Base-by-base conservation (phyloP, 345 rosid genomes). In the Acer campestre region DNA sequence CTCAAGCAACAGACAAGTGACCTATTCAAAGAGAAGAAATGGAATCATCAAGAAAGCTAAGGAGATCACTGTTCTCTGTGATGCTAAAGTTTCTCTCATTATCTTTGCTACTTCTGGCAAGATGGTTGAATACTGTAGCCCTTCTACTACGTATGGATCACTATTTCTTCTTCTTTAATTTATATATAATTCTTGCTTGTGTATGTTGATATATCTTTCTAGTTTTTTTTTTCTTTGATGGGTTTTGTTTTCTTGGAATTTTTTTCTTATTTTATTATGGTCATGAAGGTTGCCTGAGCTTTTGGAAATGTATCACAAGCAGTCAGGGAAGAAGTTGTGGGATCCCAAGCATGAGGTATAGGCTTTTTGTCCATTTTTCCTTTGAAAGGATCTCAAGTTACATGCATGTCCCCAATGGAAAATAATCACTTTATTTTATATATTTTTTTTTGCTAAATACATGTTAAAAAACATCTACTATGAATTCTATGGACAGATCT, bases 271-370 rank as follows among this genome's bases (percentile, higher is more conserved):
- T 3, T 20, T 42, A 23, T n/a, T 75, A 13, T 44, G 68, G 25
- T 35, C 38, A 35, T 73, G 81, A 79, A 92, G 97, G 77, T 75
- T 94, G 93, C 79, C 82, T 72, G 92, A 92, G 75, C 82, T 94
- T 78, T 75, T 96, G 89, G 99, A 94, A 51, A 77, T 81, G 69
- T 96, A 96, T 69, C 98, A 94, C 72, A 91, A 86, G 76, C 85
- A 82, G 70, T 88, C 93, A 70, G 94, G 97, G 63, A 88, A 92
- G 76, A 92, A 88, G 85, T 68, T 96, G 61, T 94, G 99, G 99
- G 98, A 96, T 86, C 93, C 91, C 67, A 94, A 92, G 80, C 99
- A 94, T 87, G 98, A 96, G 98, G 99, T 96, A 78, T 35, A 35
- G 38, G 38, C 38, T 35, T 35, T 35, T 35, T 73, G 67, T 72